Percentiles rank a stretch among this genome's conserved stretches.
These are phyloP conservation scores for Phytophthora pluvialis DNA, from an alignment of 352 stramenopile genomes.

Conservation along the genomic window DNA sequence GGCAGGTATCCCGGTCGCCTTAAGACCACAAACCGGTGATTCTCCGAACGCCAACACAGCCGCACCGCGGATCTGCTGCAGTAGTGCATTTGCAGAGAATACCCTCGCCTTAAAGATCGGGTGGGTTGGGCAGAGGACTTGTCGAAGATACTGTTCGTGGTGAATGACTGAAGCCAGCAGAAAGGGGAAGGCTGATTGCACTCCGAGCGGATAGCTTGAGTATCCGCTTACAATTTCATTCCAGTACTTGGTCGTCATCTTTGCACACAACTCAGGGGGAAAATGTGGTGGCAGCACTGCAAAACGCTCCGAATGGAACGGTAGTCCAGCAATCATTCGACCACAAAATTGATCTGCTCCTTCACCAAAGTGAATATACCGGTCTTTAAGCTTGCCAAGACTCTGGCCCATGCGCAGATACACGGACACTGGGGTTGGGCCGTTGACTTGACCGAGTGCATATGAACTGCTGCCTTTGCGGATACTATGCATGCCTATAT, in stretches of 20 bases:
- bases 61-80: neutral
- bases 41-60: neutral
- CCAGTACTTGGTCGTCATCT: neutral
- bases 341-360: neutral
- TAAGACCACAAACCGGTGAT: slow-evolving; percentile 3
- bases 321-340: neutral
- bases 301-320: neutral
- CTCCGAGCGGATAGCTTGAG: neutral
- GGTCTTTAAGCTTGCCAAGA: neutral
- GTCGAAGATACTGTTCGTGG: slow-evolving; percentile 6
- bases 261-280: neutral
- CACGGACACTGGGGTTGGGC: neutral
- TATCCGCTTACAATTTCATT: neutral
- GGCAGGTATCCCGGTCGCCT: slow-evolving; percentile 12
- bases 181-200: slow-evolving; percentile 7
- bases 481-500: no score
- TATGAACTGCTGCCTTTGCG: neutral
- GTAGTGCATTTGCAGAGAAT: no score
- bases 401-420: slow-evolving; percentile 3
- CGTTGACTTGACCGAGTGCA: neutral
- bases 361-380: slow-evolving; percentile 1
- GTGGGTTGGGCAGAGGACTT: neutral
- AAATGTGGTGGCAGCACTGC: neutral
- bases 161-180: slow-evolving; percentile 5
- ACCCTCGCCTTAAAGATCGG: slow-evolving; percentile 10